phyloP scores from a whole-genome alignment of 495 filamentous ascomycete species.

The Hyphodiscus hymeniophilus region DNA sequence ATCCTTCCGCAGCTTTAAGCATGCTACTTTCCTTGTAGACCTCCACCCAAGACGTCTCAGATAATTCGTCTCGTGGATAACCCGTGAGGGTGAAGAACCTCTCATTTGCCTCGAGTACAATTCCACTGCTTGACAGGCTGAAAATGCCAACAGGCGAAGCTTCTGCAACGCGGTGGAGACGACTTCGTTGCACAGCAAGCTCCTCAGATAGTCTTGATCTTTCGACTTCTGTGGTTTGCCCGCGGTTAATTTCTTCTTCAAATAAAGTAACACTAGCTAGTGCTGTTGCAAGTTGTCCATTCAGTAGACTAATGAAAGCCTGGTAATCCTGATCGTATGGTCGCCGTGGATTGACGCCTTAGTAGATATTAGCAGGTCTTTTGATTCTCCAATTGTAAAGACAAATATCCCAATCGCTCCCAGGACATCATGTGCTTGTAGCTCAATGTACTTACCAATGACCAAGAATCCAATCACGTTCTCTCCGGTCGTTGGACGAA shows the following conservation, averaged over 20 bases:
- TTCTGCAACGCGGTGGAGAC: conserved; percentile 16
- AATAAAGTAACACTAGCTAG: conserved; percentile 15
- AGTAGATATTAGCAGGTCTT: too few species aligned
- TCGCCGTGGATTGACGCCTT: conserved; percentile 35
- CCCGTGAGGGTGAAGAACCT: conserved; percentile 21
- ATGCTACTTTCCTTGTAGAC: conserved; percentile 8
- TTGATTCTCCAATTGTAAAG: too few species aligned
- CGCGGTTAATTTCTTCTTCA: conserved; percentile 13
- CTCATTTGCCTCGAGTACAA: conserved; percentile 14
- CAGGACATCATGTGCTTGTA: too few species aligned
- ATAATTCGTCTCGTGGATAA: conserved; percentile 20
- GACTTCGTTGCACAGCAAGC: conserved; percentile 11
- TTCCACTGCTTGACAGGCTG: conserved; percentile 6
- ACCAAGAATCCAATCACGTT: conserved; percentile 35
- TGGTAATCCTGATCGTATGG: conserved; percentile 34
- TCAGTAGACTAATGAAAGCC: conserved; percentile 16
- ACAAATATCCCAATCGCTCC: too few species aligned
- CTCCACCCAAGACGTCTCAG: conserved; percentile 16
- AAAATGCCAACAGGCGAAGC: conserved; percentile 18
- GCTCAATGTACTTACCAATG: too few species aligned
- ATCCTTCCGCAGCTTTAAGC: conserved; percentile 6
- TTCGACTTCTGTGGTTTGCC: conserved; percentile 10
- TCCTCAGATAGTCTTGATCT: conserved; percentile 15
- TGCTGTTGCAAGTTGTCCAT: conserved; percentile 16
- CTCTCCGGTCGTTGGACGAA: conserved; percentile 22